Evolutionary conservation across 305 asterid species (phyloP).

Genomic region (Fraxinus sp.): DNA sequence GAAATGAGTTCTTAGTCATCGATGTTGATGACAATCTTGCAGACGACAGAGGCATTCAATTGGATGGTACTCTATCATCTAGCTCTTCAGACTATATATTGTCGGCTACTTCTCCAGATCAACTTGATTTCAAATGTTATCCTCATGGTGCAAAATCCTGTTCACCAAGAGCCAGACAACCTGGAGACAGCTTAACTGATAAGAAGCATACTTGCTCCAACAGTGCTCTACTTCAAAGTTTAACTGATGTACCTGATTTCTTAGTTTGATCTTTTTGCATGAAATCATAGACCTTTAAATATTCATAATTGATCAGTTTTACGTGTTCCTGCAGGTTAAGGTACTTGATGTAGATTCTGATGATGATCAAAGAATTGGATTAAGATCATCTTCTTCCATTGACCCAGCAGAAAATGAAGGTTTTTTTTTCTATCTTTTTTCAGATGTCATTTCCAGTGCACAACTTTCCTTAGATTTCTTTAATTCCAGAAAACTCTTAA

Average conservation of each 20-base stretch:
- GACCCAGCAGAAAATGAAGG: constrained; percentile 36
- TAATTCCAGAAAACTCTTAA: constrained; percentile 18
- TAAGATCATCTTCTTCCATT: constrained; percentile 30
- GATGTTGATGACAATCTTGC: constrained; percentile 36
- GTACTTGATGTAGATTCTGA: constrained; percentile 46
- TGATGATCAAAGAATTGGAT: constrained; percentile 41
- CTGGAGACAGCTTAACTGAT: constrained; percentile 32
- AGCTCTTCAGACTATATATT: constrained; percentile 30
- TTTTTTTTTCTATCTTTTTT: constrained; percentile 15
- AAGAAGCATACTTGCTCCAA: constrained; percentile 28
- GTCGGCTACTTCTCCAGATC: constrained; percentile 19
- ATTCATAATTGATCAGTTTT: constrained; percentile 21
- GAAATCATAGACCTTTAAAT: constrained; percentile 8
- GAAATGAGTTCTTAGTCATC: constrained; percentile 27
- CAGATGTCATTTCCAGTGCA: constrained; percentile 12
- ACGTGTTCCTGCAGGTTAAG: constrained; percentile 35
- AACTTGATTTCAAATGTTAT: constrained; percentile 24
- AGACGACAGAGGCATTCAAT: constrained; percentile 25
- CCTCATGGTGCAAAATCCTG: constrained; percentile 32
- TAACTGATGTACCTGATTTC: constrained; percentile 27
- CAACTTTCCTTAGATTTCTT: constrained; percentile 22
- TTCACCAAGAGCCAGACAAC: constrained; percentile 25
- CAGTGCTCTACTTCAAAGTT: constrained; percentile 17
- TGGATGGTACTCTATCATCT: constrained; percentile 26
- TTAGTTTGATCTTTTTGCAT: constrained; percentile 13